Conservation (phyloP, 2,329 filamentous ascomycete species). For the Aspergillus fumigatiaffinis region DNA sequence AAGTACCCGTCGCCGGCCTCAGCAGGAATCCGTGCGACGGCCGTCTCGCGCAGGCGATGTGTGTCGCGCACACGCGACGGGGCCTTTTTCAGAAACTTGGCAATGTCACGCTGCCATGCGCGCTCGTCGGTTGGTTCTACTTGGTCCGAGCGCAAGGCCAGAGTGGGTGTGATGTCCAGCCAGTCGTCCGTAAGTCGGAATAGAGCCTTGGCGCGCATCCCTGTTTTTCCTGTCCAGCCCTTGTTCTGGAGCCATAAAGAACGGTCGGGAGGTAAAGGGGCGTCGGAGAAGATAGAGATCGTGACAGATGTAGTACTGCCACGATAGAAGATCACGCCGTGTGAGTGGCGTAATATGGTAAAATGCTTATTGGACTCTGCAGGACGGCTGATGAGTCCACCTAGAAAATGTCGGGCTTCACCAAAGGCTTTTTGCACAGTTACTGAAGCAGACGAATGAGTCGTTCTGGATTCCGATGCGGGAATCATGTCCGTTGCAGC, state of each 20-base stretch:
- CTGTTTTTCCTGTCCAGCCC: constrained; percentile 64
- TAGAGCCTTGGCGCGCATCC: constrained; percentile 63
- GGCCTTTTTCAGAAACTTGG: constrained; percentile 58
- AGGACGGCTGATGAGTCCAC: constrained; percentile 61
- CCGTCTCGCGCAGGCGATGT: constrained; percentile 59
- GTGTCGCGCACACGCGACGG: constrained; percentile 42
- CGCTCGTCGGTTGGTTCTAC: constrained; percentile 58
- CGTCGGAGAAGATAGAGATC: constrained; percentile 61
- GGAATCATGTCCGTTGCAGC: neutral
- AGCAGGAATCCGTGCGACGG: constrained; percentile 61
- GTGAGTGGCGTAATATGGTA: constrained; percentile 64
- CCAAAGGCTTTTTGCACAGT: constrained; percentile 32
- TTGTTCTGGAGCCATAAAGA: constrained; percentile 66
- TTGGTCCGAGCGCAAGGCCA: constrained; percentile 45
- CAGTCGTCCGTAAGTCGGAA: constrained; percentile 58
- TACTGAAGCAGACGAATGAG: constrained; percentile 9
- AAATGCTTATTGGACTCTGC: constrained; percentile 63
- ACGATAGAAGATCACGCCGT: constrained; percentile 62
- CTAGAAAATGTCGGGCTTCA: constrained; percentile 63
- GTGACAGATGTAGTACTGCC: constrained; percentile 61
- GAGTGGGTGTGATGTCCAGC: constrained; percentile 64
- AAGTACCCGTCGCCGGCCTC: constrained; percentile 65
- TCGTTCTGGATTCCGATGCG: neutral
- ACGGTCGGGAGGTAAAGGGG: constrained; percentile 53
- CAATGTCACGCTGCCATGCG: constrained; percentile 64